Percentiles rank a stretch among this genome's conserved stretches.
These are phyloP conservation scores for Xerophyta viscosa DNA, from an alignment of 106 monocot genomes.

Conservation along the genomic window DNA sequence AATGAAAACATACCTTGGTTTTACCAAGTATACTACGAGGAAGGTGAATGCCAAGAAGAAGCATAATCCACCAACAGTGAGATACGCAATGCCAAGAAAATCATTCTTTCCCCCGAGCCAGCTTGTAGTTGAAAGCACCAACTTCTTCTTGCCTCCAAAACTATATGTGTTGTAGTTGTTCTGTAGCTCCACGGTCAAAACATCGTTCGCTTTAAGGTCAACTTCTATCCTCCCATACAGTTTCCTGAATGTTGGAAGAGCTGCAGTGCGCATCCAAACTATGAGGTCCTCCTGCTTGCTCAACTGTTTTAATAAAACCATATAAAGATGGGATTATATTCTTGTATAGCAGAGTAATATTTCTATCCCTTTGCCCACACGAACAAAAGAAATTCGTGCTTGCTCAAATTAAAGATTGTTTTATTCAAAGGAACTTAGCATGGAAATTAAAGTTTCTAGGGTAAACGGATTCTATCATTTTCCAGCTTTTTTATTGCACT, in stretches of 20 bases:
- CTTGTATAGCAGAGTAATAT: too few relatives aligned
- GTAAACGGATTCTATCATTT: too few relatives aligned
- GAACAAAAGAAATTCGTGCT: too few relatives aligned
- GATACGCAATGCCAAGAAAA: constrained; percentile 57
- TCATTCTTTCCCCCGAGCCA: constrained; percentile 67
- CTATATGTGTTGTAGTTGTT: constrained; percentile 64
- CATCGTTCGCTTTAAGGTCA: constrained; percentile 34
- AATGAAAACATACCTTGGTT: constrained; percentile 23
- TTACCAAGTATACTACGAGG: constrained; percentile 28
- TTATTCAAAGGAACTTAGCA: too few relatives aligned
- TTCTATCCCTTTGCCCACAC: too few relatives aligned
- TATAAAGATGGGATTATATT: too few relatives aligned
- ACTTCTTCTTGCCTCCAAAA: constrained; percentile 49
- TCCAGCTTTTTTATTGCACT: too few relatives aligned
- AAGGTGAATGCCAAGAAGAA: constrained; percentile 37
- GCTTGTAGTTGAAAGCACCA: constrained; percentile 56
- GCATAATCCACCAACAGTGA: constrained; percentile 42
- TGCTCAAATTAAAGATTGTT: too few relatives aligned
- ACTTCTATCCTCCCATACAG: constrained; percentile 46
- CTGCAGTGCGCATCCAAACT: constrained; percentile 72
- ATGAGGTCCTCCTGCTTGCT: constrained; percentile 56
- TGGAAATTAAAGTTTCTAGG: too few relatives aligned
- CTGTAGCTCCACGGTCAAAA: constrained; percentile 26
- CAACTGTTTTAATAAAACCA: too few relatives aligned
- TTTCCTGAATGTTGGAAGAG: constrained; percentile 60